phyloP scores from a whole-genome alignment of 2,329 filamentous ascomycete genomes.

The Pseudomassariella vexata region DNA sequence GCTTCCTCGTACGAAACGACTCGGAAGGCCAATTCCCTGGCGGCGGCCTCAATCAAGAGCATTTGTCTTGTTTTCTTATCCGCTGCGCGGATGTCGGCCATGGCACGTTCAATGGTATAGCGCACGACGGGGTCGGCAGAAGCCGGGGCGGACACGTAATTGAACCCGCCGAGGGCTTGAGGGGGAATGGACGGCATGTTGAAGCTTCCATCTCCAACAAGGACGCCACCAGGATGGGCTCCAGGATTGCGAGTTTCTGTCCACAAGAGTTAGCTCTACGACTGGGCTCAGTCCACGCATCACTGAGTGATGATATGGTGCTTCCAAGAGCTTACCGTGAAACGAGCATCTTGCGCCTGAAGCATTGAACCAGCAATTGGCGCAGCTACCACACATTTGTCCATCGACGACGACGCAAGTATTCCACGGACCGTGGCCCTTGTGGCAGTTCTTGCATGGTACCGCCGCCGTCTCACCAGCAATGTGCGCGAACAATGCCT shows the following conservation, averaged over 20 bases:
- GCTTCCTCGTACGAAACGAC: slow-evolving; percentile 45
- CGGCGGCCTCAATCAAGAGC: slow-evolving; percentile 46
- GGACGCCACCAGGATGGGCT: slow-evolving; percentile 23
- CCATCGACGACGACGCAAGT: slow-evolving; percentile 54
- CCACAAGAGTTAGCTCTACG: slow-evolving; percentile 2
- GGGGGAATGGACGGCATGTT: slow-evolving; percentile 22
- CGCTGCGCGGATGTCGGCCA: slow-evolving; percentile 37
- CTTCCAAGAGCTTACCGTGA: slow-evolving; percentile 52
- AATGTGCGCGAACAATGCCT: slow-evolving; percentile 53
- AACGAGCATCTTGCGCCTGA: slow-evolving; percentile 55
- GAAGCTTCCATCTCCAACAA: slow-evolving; percentile 20
- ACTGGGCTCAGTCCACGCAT: neutral
- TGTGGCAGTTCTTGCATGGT: slow-evolving; percentile 56
- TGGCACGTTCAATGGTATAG: slow-evolving; percentile 37
- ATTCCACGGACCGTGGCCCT: slow-evolving; percentile 54
- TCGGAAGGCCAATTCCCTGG: slow-evolving; percentile 48
- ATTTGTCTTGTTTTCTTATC: slow-evolving; percentile 39
- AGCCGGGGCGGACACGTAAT: slow-evolving; percentile 23
- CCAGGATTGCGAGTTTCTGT: slow-evolving; percentile 40
- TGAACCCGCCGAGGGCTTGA: slow-evolving; percentile 23
- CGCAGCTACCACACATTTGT: slow-evolving; percentile 56
- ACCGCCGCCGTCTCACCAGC: slow-evolving; percentile 41
- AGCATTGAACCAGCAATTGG: slow-evolving; percentile 60
- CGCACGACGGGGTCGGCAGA: slow-evolving; percentile 32
- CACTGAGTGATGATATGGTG: neutral